These are phyloP conservation scores for Primulina eburnea DNA, from an alignment of 257 asterid species.

Conservation along the genomic window DNA sequence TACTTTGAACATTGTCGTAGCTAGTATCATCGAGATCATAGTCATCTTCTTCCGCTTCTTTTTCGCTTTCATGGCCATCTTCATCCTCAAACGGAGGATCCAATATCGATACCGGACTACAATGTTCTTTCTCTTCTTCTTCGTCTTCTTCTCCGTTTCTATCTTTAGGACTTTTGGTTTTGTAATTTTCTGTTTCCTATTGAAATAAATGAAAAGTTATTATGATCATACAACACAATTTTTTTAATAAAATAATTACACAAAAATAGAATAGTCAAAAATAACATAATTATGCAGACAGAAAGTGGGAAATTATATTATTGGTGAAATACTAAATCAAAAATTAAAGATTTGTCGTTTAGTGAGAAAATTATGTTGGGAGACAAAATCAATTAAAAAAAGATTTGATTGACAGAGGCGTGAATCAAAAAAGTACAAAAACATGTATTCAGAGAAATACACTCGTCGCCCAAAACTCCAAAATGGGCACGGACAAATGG, in stretches of 20 bases:
- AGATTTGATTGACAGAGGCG: constrained; percentile 54
- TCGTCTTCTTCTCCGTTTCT: constrained; percentile 31
- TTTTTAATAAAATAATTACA: too few relatives aligned
- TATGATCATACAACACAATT: too few relatives aligned
- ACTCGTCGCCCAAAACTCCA: constrained; percentile 25
- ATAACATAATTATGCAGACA: not conserved
- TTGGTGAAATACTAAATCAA: constrained; percentile 34
- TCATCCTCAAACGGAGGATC: constrained; percentile 73
- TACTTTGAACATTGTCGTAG: constrained; percentile 74
- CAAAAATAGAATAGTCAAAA: too few relatives aligned
- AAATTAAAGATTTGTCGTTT: constrained; percentile 37
- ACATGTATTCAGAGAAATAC: constrained; percentile 29
- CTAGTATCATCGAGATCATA: constrained; percentile 49
- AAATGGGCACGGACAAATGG: constrained; percentile 23
- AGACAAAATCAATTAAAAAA: constrained; percentile 28
- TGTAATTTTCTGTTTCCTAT: not conserved
- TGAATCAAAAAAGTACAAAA: constrained; percentile 35
- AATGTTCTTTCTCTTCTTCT: constrained; percentile 63
- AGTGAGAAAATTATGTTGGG: constrained; percentile 28
- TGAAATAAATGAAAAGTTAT: not conserved
- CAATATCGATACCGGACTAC: constrained; percentile 80
- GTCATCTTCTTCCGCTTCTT: constrained; percentile 29
- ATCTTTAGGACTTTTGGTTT: constrained; percentile 9
- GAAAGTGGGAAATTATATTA: constrained; percentile 16
- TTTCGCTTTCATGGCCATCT: constrained; percentile 30